Conservation (phyloP, 345 rosid species). For the Hibiscus tridactylites region DNA sequence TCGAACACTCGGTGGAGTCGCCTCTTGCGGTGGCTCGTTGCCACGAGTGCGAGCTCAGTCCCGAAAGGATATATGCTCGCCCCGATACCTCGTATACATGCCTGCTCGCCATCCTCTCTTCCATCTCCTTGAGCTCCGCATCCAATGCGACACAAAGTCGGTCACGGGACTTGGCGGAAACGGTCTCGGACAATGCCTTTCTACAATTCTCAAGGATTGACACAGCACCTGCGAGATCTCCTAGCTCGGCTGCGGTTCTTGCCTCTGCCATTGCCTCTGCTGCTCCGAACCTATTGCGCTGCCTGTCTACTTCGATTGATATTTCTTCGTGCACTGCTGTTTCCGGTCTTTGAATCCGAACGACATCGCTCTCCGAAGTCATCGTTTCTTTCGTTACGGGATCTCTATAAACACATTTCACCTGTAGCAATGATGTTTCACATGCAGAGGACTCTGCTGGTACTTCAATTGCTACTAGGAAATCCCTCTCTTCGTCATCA, state of each 20-base stretch:
- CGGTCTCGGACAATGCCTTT: slow-evolving; percentile 43
- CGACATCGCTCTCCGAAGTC: slow-evolving; percentile 45
- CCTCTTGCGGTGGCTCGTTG: slow-evolving; percentile 98
- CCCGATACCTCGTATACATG: slow-evolving; percentile 91
- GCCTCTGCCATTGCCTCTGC: slow-evolving; percentile 88
- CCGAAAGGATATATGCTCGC: slow-evolving; percentile 90
- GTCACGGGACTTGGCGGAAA: slow-evolving; percentile 61
- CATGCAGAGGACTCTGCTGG: slow-evolving; percentile 41
- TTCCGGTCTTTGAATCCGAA: slow-evolving; percentile 56
- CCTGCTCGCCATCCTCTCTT: slow-evolving; percentile 91
- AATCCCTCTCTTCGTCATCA: slow-evolving; percentile 91
- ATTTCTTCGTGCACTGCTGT: slow-evolving; percentile 32
- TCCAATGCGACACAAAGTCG: slow-evolving; percentile 73
- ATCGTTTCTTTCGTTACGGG: slow-evolving; percentile 59
- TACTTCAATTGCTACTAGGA: slow-evolving; percentile 66
- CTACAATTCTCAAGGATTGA: slow-evolving; percentile 61
- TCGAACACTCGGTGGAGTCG: slow-evolving; percentile 78
- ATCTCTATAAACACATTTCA: slow-evolving; percentile 69
- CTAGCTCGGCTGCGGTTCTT: slow-evolving; percentile 69
- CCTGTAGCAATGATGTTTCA: slow-evolving; percentile 54
- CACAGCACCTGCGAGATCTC: slow-evolving; percentile 64
- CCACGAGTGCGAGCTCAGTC: slow-evolving; percentile 98
- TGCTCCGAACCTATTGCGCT: slow-evolving; percentile 76
- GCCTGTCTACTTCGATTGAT: slow-evolving; percentile 91
- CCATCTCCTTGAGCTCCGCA: slow-evolving; percentile 93